phyloP scores from a whole-genome alignment of 2,329 filamentous ascomycete genomes.

The Fusarium foetens region DNA sequence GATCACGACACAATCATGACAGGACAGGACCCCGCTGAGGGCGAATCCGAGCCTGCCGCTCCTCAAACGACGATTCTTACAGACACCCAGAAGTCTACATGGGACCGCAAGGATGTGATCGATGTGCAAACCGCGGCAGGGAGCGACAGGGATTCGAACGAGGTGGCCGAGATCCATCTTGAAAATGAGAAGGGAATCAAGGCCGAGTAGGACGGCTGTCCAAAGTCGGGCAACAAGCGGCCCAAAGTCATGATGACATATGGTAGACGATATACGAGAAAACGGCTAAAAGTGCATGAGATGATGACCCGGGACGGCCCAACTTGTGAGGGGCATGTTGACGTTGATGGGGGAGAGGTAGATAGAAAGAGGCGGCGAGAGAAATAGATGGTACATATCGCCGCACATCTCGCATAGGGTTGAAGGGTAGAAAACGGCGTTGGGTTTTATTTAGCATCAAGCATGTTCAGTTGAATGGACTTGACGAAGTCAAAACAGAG shows the following conservation, averaged over 20 bases:
- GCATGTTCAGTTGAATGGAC: slow-evolving; percentile 23
- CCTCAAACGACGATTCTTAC: slow-evolving; percentile 30
- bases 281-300: slow-evolving; percentile 30
- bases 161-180: slow-evolving; percentile 62
- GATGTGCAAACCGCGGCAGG: slow-evolving; percentile 52
- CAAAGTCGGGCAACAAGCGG: slow-evolving; percentile 20
- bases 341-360: slow-evolving; percentile 26
- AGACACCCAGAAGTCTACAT: slow-evolving; percentile 49
- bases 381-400: slow-evolving; percentile 32
- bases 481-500: not conserved
- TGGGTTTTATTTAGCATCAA: slow-evolving; percentile 29
- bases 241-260: slow-evolving; percentile 9
- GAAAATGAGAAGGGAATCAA: slow-evolving; percentile 51
- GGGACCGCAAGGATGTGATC: slow-evolving; percentile 52
- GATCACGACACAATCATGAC: slow-evolving; percentile 49
- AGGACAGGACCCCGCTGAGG: slow-evolving; percentile 24
- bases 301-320: slow-evolving; percentile 14
- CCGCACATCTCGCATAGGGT: slow-evolving; percentile 6
- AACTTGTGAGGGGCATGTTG: slow-evolving; percentile 27
- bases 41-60: slow-evolving; percentile 25
- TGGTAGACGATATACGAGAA: slow-evolving; percentile 30
- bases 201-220: slow-evolving; percentile 35
- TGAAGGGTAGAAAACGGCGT: slow-evolving; percentile 29
- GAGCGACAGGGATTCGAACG: slow-evolving; percentile 54
- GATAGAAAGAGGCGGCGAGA: slow-evolving; percentile 31